These are phyloP conservation scores for Lasiodiplodia hormozganensis DNA, from an alignment of 2,329 filamentous ascomycete species.

Conservation along the genomic window DNA sequence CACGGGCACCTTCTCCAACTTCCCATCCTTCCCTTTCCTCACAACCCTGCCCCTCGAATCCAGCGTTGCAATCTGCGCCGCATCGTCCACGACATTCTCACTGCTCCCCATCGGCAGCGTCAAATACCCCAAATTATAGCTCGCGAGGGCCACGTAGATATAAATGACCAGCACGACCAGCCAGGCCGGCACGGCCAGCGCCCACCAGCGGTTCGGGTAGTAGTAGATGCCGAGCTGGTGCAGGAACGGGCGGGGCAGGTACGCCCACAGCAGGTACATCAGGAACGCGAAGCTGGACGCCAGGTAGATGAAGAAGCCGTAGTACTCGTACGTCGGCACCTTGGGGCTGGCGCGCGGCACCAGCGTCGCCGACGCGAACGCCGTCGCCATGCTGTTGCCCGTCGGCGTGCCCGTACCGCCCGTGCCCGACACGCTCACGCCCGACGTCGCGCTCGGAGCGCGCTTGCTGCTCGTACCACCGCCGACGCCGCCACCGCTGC, in stretches of 20 bases:
- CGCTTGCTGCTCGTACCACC: background rate
- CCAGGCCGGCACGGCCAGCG: constrained; percentile 87
- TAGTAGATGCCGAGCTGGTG: constrained; percentile 94
- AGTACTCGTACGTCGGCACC: constrained; percentile 99
- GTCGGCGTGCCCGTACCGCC: constrained; percentile 44
- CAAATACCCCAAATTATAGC: constrained; percentile 88
- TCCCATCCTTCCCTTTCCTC: constrained; percentile 43
- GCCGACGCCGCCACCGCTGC: constrained; percentile 31
- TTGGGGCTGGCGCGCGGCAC: constrained; percentile 87
- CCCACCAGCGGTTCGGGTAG: constrained; percentile 98
- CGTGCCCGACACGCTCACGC: constrained; percentile 32
- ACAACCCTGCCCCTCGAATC: constrained; percentile 65
- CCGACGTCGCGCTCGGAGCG: constrained; percentile 24
- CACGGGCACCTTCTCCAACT: constrained; percentile 49
- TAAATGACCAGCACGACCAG: constrained; percentile 88
- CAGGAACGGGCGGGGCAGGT: constrained; percentile 88
- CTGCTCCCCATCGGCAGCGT: constrained; percentile 80
- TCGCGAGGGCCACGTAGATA: constrained; percentile 90
- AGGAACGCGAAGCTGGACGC: constrained; percentile 83
- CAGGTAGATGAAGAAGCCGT: constrained; percentile 96
- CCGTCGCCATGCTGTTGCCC: constrained; percentile 63
- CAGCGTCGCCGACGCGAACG: constrained; percentile 66
- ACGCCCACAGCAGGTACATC: constrained; percentile 80
- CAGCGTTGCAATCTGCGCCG: constrained; percentile 82
- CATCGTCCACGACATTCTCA: constrained; percentile 91